These are phyloP conservation scores for Bipolaris zeicola DNA, from an alignment of 2,329 filamentous ascomycete genomes.

Conservation along the genomic window DNA sequence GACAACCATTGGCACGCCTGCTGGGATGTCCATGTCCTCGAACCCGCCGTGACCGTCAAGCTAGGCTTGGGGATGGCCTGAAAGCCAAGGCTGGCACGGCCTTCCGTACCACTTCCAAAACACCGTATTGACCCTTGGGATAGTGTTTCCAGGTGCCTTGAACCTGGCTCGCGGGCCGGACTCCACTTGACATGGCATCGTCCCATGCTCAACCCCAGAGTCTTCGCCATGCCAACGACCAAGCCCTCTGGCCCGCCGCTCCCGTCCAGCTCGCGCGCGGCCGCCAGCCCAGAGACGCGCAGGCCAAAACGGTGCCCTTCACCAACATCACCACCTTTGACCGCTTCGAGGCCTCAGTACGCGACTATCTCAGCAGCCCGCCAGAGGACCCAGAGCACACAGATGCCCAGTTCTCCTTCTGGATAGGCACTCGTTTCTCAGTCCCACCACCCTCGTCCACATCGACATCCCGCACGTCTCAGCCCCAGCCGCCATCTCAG, in stretches of 20 bases:
- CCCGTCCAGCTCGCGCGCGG: constrained; percentile 41
- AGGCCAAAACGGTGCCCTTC: constrained; percentile 41
- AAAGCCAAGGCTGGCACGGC: constrained; percentile 15
- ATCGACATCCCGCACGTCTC: neutral
- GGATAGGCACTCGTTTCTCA: constrained; percentile 45
- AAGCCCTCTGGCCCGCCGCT: constrained; percentile 25
- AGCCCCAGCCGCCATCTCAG: neutral
- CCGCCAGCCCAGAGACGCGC: constrained; percentile 46
- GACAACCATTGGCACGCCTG: neutral
- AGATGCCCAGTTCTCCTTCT: constrained; percentile 48
- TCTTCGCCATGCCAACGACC: constrained; percentile 19
- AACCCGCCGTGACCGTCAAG: neutral
- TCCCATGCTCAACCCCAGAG: constrained; percentile 21
- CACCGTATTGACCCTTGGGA: constrained; percentile 9
- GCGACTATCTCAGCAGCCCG: constrained; percentile 42
- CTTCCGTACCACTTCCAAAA: constrained; percentile 12
- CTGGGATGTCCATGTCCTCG: neutral
- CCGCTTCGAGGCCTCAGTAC: constrained; percentile 46
- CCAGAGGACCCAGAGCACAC: constrained; percentile 46
- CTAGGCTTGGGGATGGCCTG: constrained; percentile 9
- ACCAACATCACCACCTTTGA: constrained; percentile 39
- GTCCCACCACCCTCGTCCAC: constrained; percentile 26
- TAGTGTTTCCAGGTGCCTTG: constrained; percentile 7
- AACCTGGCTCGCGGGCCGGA: constrained; percentile 17
- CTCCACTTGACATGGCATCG: constrained; percentile 32